Evolutionary conservation across 2,329 filamentous ascomycete species (phyloP).

Genomic region (Elsinoe australis): DNA sequence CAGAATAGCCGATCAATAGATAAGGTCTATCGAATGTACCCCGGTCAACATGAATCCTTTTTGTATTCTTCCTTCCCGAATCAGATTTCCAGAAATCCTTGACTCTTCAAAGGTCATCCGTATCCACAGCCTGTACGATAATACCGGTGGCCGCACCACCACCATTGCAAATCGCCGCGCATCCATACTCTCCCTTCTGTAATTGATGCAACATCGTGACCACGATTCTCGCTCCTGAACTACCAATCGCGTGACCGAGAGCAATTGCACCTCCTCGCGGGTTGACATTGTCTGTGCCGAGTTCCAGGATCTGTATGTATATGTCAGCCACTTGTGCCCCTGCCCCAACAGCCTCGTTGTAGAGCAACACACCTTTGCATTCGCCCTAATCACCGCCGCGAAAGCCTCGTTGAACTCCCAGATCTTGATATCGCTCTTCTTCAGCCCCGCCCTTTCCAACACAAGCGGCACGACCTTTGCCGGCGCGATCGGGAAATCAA

Average conservation of each 20-base stretch:
- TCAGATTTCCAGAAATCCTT: neutral
- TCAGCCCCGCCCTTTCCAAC: constrained; percentile 79
- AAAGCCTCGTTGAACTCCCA: constrained; percentile 99
- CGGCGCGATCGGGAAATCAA: constrained; percentile 92
- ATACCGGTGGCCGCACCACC: constrained; percentile 87
- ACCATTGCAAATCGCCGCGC: constrained; percentile 94
- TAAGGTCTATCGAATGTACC: no score
- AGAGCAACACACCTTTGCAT: constrained; percentile 60
- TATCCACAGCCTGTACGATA: constrained; percentile 70
- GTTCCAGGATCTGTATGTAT: constrained; percentile 60
- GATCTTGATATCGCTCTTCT: constrained; percentile 80
- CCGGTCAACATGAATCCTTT: no score
- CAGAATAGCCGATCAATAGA: no score
- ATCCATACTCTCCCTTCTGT: constrained; percentile 85
- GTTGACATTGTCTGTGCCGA: constrained; percentile 75
- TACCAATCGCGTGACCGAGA: constrained; percentile 83
- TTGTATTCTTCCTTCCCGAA: neutral
- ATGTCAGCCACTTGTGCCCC: no score
- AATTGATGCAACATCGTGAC: constrained; percentile 87
- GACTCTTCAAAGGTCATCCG: constrained; percentile 34
- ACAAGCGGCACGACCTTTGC: constrained; percentile 87
- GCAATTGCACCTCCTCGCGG: constrained; percentile 86
- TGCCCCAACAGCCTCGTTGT: no score
- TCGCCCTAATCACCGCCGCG: constrained; percentile 88
- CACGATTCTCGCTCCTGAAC: constrained; percentile 84